Percentiles rank a stretch among this genome's conserved stretches.
These are phyloP conservation scores for Linum lewisii DNA, from an alignment of 345 rosid species.

Conservation along the genomic window DNA sequence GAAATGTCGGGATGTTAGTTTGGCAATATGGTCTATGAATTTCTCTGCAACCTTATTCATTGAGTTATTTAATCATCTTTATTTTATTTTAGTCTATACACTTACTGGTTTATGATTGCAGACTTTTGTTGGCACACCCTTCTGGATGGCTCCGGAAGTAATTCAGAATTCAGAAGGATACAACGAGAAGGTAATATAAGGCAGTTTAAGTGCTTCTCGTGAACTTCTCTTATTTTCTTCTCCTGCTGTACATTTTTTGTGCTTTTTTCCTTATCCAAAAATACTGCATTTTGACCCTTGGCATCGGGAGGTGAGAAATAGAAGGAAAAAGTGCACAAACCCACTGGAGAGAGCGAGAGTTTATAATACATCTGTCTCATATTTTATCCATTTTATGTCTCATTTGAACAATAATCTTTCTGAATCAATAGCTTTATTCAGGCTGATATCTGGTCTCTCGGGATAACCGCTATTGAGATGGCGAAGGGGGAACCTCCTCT, in stretches of 20 bases:
- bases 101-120: constrained; percentile 47
- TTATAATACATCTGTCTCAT: no score
- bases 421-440: constrained; percentile 31
- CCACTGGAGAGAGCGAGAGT: no score
- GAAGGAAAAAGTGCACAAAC: no score
- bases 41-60: neutral
- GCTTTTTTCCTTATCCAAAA: constrained; percentile 6
- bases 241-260: constrained; percentile 4
- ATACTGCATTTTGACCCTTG: neutral
- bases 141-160: constrained; percentile 99
- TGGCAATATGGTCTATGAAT: neutral
- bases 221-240: constrained; percentile 9
- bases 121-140: constrained; percentile 99
- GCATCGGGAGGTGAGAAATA: no score
- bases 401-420: neutral
- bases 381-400: neutral
- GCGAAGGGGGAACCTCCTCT: constrained; percentile 99
- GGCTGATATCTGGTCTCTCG: constrained; percentile 99
- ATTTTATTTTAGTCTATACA: neutral
- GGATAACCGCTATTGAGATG: constrained; percentile 98
- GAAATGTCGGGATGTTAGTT: neutral
- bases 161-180: constrained; percentile 98
- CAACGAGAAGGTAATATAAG: constrained; percentile 67
- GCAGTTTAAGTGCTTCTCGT: neutral
- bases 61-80: no score